Base-by-base conservation (phyloP, 1,284 basidiomycete genomes). In the Afroboletus lepidellus region DNA sequence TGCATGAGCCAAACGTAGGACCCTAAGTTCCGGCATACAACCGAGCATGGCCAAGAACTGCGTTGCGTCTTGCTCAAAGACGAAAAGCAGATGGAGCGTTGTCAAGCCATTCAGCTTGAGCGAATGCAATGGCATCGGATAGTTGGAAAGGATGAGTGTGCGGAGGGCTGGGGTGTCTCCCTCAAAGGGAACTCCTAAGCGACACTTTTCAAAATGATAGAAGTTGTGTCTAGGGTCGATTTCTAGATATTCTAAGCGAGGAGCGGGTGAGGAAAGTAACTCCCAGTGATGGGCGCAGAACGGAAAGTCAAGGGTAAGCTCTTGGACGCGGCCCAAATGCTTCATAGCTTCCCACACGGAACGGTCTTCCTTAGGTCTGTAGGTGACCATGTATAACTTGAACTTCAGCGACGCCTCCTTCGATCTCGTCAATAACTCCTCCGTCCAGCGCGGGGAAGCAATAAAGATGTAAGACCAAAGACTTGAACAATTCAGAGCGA, bases 121-220 rank as follows among this genome's bases (percentile, higher is more conserved):
- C 11, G 27, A 42, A 21, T 27, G 6, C 41, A n/a, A 42, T 21
- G 18, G 48, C 13, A 66, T 16, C 2, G 53, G 50, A 41, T 61
- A 69, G 16, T 49, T 5, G 0, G 36, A 48, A 5, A 74, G 45
- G n/a, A 62, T 55, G 2, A 74, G 51, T 15, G 49, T 56, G 33
- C 60, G 62, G 24, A 74, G 61, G 20, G 50, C 56, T 23, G 64
- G 63, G 5, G 62, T 54, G 2, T 56, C 46, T 39, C 61, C 63
- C 13, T 53, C 6, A 34, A 47, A 49, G 12, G 5, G 16, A 25
- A 24, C 15, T 24, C 13, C 6, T 21, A 25, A 9, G n/a, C n/a
- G 8, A 8, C 15, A 2, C 1, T 3, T 25, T 15, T 3, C 8
- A 5, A 39, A 15, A 7, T 24, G 2, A 5, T 5, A 8, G 1